Evolutionary conservation across 768 basidiomycete genomes (phyloP), one percentile per base, ranked within the genome.

Genomic region (Suillus ampliporus): DNA sequence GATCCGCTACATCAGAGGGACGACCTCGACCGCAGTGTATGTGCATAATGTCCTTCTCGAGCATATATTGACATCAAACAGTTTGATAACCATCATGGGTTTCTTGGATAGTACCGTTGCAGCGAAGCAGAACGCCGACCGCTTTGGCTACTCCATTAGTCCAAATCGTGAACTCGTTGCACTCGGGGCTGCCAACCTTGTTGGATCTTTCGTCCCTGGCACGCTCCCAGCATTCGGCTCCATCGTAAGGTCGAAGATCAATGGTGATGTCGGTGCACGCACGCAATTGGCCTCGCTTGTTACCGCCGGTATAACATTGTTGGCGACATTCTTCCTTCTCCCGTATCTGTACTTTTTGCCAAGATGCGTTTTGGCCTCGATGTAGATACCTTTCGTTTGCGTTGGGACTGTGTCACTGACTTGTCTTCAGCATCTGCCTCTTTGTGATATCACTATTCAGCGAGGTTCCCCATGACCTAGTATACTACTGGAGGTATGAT

Each of bases 161-260:
- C 94, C 95, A 0, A 99, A 99, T 72, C 89, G 97, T 34, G 97
- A 99, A 71, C 83, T 99, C 1, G 96, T 98, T 28, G 97, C 97
- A 1, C 80, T 99, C 19, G 81, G 94, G 48, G 87, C 91, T 13
- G 87, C 88, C 14, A 97, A 97, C 72, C 79, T 97, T 40, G 84
- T 79, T 4, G 89, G 82, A 1, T 90, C 92, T 1, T 90, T 96
- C 69, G 78, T 98, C 59, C 90, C 93, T 4, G 97, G 97, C 2
- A 92, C 92, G 0, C 81, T 99, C 2, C 95, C 96, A 5, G 94
- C 94, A 0, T 97, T 89, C 72, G 97, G 97, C 3, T 94, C 93
- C 5, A 94, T 99, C 66, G 95, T 97, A 1, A 84, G 92, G 65
- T 92, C 93, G 5, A 84, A 91, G n/a, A 90, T 97, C 54, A 97